A percentile compares a stretch with the other conserved stretches of the same genome.
Evolutionary conservation across 2,329 filamentous ascomycete species (phyloP).

Genomic region (Trichoderma cornu-damae): DNA sequence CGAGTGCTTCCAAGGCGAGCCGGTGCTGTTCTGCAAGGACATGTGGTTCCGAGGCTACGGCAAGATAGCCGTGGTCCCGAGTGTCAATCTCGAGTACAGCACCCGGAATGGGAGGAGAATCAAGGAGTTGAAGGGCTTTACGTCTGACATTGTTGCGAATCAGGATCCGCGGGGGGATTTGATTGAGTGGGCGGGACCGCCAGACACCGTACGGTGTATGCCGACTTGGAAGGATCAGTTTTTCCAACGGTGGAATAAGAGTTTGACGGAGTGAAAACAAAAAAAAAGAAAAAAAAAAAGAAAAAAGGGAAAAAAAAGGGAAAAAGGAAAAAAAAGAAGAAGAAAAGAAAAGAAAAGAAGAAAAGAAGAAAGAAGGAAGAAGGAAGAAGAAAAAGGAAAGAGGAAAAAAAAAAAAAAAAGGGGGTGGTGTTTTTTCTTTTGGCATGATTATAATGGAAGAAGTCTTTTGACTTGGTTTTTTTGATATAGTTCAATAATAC

Average conservation of each 20-base stretch:
- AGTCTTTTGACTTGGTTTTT: no score
- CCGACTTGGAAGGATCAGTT: constrained; percentile 37
- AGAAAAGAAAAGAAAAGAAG: no score
- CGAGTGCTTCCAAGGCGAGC: constrained; percentile 53
- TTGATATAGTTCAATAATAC: no score
- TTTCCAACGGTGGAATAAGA: constrained; percentile 37
- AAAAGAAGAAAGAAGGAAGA: no score
- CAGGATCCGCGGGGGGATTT: constrained; percentile 28
- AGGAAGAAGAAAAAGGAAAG: no score
- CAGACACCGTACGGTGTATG: constrained; percentile 46
- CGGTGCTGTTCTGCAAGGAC: constrained; percentile 53
- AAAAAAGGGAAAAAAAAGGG: no score
- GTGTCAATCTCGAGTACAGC: constrained; percentile 51
- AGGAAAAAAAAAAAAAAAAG: no score
- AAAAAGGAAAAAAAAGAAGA: no score
- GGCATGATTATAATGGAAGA: no score
- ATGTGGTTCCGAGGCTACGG: constrained; percentile 47
- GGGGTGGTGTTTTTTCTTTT: no score
- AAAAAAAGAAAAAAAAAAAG: background rate
- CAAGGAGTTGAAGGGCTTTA: constrained; percentile 48
- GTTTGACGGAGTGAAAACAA: background rate
- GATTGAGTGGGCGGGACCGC: constrained; percentile 45
- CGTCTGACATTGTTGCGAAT: constrained; percentile 31
- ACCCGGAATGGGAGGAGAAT: constrained; percentile 41
- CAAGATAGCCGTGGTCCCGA: constrained; percentile 52